Conservation (phyloP, 345 rosid genomes). For the Citrus sinensis region DNA sequence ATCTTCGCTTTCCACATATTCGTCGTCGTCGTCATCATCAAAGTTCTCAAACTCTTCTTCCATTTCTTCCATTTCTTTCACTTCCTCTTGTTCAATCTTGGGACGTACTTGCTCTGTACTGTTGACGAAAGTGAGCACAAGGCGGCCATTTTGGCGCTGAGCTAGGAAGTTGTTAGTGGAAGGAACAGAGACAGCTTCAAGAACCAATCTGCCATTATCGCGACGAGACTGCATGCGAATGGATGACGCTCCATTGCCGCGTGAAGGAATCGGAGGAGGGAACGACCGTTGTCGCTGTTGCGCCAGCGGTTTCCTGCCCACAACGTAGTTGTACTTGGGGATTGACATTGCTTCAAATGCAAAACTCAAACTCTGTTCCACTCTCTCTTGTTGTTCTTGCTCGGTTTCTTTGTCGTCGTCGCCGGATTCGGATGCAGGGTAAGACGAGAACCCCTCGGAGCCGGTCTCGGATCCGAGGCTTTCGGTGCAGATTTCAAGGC, state of each 20-base stretch:
- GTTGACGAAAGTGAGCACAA: slow-evolving; percentile 62
- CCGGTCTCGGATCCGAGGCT: slow-evolving; percentile 99
- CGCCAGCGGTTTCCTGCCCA: slow-evolving; percentile 18
- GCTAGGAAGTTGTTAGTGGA: slow-evolving; percentile 65
- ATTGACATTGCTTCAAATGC: slow-evolving; percentile 20
- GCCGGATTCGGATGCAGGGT: slow-evolving; percentile 51
- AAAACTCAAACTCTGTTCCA: slow-evolving; percentile 7
- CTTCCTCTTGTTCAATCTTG: slow-evolving; percentile 6
- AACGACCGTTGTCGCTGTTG: slow-evolving; percentile 38
- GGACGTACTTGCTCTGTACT: slow-evolving; percentile 8
- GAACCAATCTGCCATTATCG: slow-evolving; percentile 80
- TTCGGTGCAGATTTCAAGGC: slow-evolving; percentile 91
- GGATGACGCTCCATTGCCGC: slow-evolving; percentile 39
- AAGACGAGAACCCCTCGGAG: slow-evolving; percentile 71
- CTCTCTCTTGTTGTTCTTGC: slow-evolving; percentile 14
- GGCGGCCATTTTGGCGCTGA: slow-evolving; percentile 83
- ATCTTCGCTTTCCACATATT: slow-evolving; percentile 15
- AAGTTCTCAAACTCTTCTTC: slow-evolving; percentile 14
- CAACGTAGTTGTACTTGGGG: slow-evolving; percentile 16
- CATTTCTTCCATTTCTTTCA: slow-evolving; percentile 20
- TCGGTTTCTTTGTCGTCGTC: slow-evolving; percentile 33
- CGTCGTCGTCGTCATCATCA: slow-evolving; percentile 17
- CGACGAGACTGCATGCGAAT: slow-evolving; percentile 70
- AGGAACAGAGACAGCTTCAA: slow-evolving; percentile 84
- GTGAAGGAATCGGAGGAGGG: slow-evolving; percentile 78